A percentile compares a stretch with the other conserved stretches of the same genome.
phyloP scores from a whole-genome alignment of 176 grass and related monocot species.

The Triticum dicoccoides region DNA sequence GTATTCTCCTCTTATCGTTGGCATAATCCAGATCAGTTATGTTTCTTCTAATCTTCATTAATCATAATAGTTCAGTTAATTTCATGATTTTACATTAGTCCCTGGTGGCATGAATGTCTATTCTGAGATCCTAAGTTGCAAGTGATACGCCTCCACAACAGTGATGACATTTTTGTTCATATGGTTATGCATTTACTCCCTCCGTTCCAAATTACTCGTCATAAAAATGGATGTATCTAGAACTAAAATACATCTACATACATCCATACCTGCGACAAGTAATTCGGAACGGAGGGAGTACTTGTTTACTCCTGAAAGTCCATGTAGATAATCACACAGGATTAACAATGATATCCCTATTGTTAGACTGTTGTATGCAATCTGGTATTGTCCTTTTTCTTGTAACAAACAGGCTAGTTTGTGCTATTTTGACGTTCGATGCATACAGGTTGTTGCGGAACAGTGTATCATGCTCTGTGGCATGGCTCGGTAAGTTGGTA shows the following conservation, averaged over 20 bases:
- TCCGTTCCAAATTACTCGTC: too few relatives aligned
- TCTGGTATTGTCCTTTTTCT: neutral
- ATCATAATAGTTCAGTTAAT: neutral
- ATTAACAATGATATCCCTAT: neutral
- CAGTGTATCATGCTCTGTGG: conserved; percentile 87
- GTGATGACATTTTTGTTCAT: neutral
- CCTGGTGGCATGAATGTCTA: conserved; percentile 1
- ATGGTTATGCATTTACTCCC: neutral
- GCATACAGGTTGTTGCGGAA: conserved; percentile 77
- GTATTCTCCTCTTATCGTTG: neutral
- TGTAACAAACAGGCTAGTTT: neutral
- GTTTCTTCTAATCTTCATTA: neutral
- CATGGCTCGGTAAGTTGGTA: conserved; percentile 71
- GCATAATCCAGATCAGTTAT: neutral
- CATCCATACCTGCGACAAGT: too few relatives aligned
- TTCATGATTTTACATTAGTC: conserved; percentile 11
- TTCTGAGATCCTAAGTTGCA: neutral
- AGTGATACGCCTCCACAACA: conserved; percentile 2
- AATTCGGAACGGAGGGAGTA: neutral
- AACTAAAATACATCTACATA: too few relatives aligned
- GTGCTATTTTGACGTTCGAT: neutral
- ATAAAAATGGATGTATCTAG: too few relatives aligned
- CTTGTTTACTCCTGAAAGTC: neutral
- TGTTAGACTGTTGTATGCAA: neutral
- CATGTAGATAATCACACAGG: neutral